Base-by-base conservation (phyloP, 371 early-diverging fungal species). In the Mortierella sp. region DNA sequence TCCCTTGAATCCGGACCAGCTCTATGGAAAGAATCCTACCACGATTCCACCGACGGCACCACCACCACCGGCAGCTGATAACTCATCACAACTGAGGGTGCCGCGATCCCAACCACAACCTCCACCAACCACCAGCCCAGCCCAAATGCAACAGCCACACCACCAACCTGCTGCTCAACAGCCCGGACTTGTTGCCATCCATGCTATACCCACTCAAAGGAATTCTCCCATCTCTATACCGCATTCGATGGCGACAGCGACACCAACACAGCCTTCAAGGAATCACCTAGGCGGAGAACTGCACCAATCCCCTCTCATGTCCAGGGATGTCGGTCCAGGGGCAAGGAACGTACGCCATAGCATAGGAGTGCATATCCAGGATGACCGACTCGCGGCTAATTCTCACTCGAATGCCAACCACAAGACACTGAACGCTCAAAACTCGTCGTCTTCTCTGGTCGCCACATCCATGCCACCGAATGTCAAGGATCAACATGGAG, bases 1-100 rank as follows among this genome's bases (percentile, higher is more conserved):
- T 0, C 80, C 86, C 11, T 63, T 86, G 60, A 79, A 86, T 32
- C 86, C 86, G 5, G 86, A 82, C 14, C 79, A 82, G 18, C 82
- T 84, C 35, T 54, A 71, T 32, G 75, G 75, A 70, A 84, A 81
- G 51, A 68, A 72, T 12, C 68, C 84, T 8, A 80, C 72, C 70
- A 63, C 72, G 16, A 35, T 72, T 12, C 65, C 72, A 43, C 75
- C 85, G 21, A 70, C 77, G 32, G 79, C 82, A 2, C 79, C 83
- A 32, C 79, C 83, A 32, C 73, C 82, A 12, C 71, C 78, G 29
- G 60, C 75, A 35, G 58, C 60, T 29, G 83, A 83, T 24, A 63
- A 2, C n/a, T 38, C 60, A 43, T 58, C 76, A 7, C 44, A 35
- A 29, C 27, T 41, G 29, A 41, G 41, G 56, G 24, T 35, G 4